phyloP scores from a whole-genome alignment of 352 stramenopile genomes.

The Pseudoperonospora humuli region DNA sequence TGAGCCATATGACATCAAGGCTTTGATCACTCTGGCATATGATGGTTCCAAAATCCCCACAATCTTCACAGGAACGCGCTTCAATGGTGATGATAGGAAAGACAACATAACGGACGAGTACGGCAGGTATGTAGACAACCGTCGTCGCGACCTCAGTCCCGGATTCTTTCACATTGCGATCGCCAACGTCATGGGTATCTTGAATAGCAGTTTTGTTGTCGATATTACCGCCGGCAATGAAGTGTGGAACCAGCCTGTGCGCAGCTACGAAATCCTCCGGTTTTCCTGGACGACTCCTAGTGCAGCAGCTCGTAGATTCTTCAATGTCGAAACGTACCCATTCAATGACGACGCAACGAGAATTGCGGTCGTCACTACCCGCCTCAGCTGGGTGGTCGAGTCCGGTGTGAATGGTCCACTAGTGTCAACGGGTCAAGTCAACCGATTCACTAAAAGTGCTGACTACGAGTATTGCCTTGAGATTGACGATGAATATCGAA shows the following conservation, averaged over 20 bases:
- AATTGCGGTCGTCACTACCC: slow-evolving; percentile 45
- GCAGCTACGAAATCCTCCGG: slow-evolving; percentile 38
- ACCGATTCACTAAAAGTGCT: slow-evolving; percentile 42
- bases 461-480: slow-evolving; percentile 71
- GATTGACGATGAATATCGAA: slow-evolving; percentile 48
- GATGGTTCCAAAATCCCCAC: slow-evolving; percentile 42
- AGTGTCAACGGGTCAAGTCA: slow-evolving; percentile 32
- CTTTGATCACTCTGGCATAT: slow-evolving; percentile 40
- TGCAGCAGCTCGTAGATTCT: slow-evolving; percentile 35
- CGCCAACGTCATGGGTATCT: slow-evolving; percentile 42
- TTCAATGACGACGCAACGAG: slow-evolving; percentile 55
- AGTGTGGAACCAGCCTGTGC: slow-evolving; percentile 59
- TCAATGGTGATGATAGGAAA: slow-evolving; percentile 36
- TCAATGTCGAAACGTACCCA: slow-evolving; percentile 39
- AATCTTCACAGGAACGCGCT: slow-evolving; percentile 47
- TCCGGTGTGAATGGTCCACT: slow-evolving; percentile 43
- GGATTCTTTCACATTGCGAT: slow-evolving; percentile 51
- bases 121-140: slow-evolving; percentile 34
- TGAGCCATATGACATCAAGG: slow-evolving; percentile 55
- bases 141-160: slow-evolving; percentile 35
- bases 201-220: slow-evolving; percentile 43
- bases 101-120: slow-evolving; percentile 39
- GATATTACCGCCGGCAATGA: slow-evolving; percentile 46
- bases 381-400: slow-evolving; percentile 58
- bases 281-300: slow-evolving; percentile 34